phyloP scores from a whole-genome alignment of 2,329 filamentous ascomycete species.

The Myriosclerotinia duriaeana region DNA sequence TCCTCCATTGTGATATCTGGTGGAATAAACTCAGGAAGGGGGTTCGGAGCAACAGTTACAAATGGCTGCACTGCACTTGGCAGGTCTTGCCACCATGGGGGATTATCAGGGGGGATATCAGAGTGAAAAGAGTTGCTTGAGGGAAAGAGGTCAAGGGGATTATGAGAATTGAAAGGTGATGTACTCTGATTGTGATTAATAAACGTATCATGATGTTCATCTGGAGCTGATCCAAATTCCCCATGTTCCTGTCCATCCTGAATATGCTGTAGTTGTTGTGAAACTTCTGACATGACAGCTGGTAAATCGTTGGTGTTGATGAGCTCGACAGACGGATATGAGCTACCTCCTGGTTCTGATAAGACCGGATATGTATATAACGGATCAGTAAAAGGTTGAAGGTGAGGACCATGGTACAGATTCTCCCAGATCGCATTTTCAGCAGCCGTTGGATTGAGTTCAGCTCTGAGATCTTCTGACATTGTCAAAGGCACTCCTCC shows the following conservation, averaged over 20 bases:
- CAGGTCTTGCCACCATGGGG: too few relatives aligned
- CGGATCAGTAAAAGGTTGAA: neutral
- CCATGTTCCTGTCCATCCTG: slow-evolving; percentile 38
- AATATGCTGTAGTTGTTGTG: slow-evolving; percentile 38
- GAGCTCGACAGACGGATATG: neutral
- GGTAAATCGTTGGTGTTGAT: slow-evolving; percentile 29
- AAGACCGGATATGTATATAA: neutral
- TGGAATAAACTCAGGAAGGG: slow-evolving; percentile 4
- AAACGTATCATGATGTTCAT: slow-evolving; percentile 30
- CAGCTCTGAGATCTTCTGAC: slow-evolving; percentile 30
- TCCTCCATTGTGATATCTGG: neutral
- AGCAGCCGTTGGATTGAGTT: slow-evolving; percentile 34
- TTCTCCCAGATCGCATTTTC: slow-evolving; percentile 35
- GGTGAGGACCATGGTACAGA: slow-evolving; percentile 14
- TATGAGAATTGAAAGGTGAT: slow-evolving; percentile 33
- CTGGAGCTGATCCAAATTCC: slow-evolving; percentile 26
- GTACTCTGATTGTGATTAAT: slow-evolving; percentile 37
- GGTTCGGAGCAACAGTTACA: neutral
- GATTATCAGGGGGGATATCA: too few relatives aligned
- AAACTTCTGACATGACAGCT: slow-evolving; percentile 36
- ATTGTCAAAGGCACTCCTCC: slow-evolving; percentile 33
- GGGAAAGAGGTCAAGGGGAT: neutral
- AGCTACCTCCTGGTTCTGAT: neutral
- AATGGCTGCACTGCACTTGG: too few relatives aligned
- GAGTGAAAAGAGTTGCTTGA: too few relatives aligned